A percentile compares a stretch with the other conserved stretches of the same genome.
Conservation (phyloP, 345 rosid genomes). For the Citrus sinensis region DNA sequence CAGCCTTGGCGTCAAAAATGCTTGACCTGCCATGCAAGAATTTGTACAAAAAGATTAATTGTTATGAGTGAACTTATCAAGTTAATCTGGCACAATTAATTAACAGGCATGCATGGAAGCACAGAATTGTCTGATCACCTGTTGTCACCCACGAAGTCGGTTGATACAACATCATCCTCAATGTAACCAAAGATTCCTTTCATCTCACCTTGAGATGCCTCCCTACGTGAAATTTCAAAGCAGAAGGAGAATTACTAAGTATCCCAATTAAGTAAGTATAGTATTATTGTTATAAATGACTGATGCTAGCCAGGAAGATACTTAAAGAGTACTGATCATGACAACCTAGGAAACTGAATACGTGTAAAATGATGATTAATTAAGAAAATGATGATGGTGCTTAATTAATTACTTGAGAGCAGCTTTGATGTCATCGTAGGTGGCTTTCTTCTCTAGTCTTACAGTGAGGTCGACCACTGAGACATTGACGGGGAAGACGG, state of each 20-base stretch:
- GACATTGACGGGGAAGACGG: constrained; percentile 43
- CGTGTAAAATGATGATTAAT: not conserved
- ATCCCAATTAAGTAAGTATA: not conserved
- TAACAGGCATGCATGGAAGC: not conserved
- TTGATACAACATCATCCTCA: constrained; percentile 57
- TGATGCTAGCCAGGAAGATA: not conserved
- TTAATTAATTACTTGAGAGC: constrained; percentile 28
- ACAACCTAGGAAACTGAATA: not conserved
- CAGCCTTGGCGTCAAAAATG: constrained; percentile 61
- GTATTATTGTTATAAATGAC: not conserved
- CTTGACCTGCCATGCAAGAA: constrained; percentile 36
- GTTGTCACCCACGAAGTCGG: constrained; percentile 58
- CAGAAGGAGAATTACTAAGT: too few species aligned
- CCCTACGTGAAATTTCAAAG: constrained; percentile 25
- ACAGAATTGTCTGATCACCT: constrained; percentile 30
- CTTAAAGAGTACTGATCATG: too few species aligned
- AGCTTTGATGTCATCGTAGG: constrained; percentile 36
- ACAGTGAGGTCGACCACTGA: constrained; percentile 50
- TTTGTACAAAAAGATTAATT: too few species aligned
- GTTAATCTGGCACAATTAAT: not conserved
- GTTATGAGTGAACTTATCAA: too few species aligned
- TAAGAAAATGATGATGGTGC: too few species aligned
- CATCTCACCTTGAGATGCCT: constrained; percentile 46
- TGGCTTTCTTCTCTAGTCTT: constrained; percentile 36
- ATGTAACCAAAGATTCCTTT: constrained; percentile 68